Evolutionary conservation across 1,139 yeast genomes (phyloP), one percentile per base, ranked within the genome.

Genomic region (Hemisphaericaspora xylofermentans): DNA sequence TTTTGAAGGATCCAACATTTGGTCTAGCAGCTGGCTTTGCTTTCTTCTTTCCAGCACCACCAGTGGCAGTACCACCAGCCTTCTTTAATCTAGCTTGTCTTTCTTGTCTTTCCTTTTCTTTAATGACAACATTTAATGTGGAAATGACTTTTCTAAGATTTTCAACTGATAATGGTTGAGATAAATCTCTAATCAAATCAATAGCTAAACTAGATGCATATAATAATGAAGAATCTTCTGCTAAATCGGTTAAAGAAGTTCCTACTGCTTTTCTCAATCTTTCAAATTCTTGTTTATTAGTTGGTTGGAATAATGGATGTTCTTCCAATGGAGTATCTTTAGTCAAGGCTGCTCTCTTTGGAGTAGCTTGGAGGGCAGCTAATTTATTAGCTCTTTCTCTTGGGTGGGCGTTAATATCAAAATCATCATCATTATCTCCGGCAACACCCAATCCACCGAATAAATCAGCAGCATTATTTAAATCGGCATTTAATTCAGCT

Each of bases 21-120:
- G 91, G 80, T 53, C 87, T 87, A 25, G 75, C 81, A 25, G 80
- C 79, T 24, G 78, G 75, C 73, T 88, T 89, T 49, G 83, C 91
- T 79, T 91, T 89, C 81, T 88, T 87, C 76, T 88, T 88, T 58
- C 96, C 97, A 25, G 95, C 93, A 61, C 97, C 95, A 58, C 94
- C 95, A 35, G 94, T 84, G 32, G 93, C 81, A 36, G 93, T 84
- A 49, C 93, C 93, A 47, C 93, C 93, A 36, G 88, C 77, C 61
- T 82, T 84, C 56, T 84, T 78, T 56, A 85, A 70, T 67, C 95
- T 78, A 3, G 85, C 88, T 56, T 76, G 84, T 71, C 97, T 87
- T 69, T 91, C 98, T 45, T 84, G 85, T 61, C 83, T 84, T 64
- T 85, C 93, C 70, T 93, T 93, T 43, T 89, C 96, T 57, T 84